Evolutionary conservation across 2,329 filamentous ascomycete genomes (phyloP), one percentile per base, ranked within the genome.

Genomic region (Colletotrichum simmondsii): DNA sequence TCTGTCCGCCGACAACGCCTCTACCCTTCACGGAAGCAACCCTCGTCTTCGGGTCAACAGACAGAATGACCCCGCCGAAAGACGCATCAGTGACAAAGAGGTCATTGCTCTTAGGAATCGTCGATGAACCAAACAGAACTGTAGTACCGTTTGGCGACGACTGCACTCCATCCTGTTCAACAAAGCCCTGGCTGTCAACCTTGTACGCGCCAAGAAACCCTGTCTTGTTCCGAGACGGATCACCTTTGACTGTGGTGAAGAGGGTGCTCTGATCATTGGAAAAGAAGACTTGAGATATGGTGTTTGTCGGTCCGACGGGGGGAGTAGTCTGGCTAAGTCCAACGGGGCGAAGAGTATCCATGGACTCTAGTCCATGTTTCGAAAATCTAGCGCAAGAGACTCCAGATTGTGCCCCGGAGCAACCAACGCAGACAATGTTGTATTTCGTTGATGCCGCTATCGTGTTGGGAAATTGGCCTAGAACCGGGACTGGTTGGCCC

Each of bases 241-340:
- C 84, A 1, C 91, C 91, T 79, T 93, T 93, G 53, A 92, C 89
- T 1, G 88, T 90, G 0, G 87, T 84, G 63, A 88, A 85, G 0
- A 93, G 81, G 2, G 80, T 84, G 0, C 78, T 81, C 73, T 89
- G 85, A 65, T 92, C 89, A 0, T 79, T 79, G 1, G 88, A 89
- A 80, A 92, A 92, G 78, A 91, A 89, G 0, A 86, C 83, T 8
- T 92, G 89, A 0, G 90, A 91, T 3, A 92, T 84, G 0, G 88
- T 91, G 78, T 91, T 91, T 2, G 82, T 79, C 0, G 90, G 90
- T 0, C 90, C 91, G 0, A 82, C 78, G 0, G 91, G 90, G 0
- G 91, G 91, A 0, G 88, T 91, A 0, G 85, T 86, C 77, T 92
- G 91, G 1, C 81, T 79, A 1, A 92, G 76, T 14, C 86, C 82